phyloP scores from a whole-genome alignment of 1,284 basidiomycete genomes.

The Hymenochaete sp. region DNA sequence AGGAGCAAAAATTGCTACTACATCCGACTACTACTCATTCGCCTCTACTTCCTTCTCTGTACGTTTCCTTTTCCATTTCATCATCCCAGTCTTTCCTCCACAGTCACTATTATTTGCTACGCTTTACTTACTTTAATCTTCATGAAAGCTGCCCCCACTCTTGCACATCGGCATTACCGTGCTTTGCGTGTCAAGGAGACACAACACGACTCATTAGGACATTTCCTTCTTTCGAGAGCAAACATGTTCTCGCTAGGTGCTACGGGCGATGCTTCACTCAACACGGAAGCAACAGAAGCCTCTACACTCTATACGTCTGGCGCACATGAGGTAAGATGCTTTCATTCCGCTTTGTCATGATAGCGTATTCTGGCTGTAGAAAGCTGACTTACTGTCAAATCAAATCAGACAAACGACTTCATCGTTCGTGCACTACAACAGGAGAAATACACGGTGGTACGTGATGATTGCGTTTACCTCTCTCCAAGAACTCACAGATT shows the following conservation, averaged over 20 bases:
- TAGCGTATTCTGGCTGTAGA: too few species aligned
- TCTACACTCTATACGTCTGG: conserved; percentile 73
- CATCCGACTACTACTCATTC: conserved; percentile 63
- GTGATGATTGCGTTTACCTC: conserved; percentile 9
- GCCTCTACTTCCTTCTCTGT: conserved; percentile 75
- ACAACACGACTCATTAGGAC: conserved; percentile 78
- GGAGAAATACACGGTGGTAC: conserved; percentile 74
- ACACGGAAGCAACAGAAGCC: conserved; percentile 65
- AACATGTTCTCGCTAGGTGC: conserved; percentile 71
- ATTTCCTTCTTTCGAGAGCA: conserved; percentile 68
- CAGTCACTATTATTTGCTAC: conserved; percentile 1
- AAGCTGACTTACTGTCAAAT: conserved; percentile 5
- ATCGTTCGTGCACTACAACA: conserved; percentile 64
- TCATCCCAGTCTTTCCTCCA: too few species aligned
- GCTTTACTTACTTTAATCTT: background rate
- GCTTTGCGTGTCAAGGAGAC: conserved; percentile 71
- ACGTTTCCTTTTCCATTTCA: conserved; percentile 21
- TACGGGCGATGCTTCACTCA: conserved; percentile 60
- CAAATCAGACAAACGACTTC: conserved; percentile 70
- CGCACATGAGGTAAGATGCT: conserved; percentile 52
- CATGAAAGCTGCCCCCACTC: conserved; percentile 51
- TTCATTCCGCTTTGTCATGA: too few species aligned
- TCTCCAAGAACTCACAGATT: background rate
- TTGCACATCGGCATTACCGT: conserved; percentile 70
- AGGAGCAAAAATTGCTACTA: conserved; percentile 73